Evolutionary conservation across 345 rosid species (phyloP), one percentile per base, ranked within the genome.

Genomic region (Gossypium ekmanianum): DNA sequence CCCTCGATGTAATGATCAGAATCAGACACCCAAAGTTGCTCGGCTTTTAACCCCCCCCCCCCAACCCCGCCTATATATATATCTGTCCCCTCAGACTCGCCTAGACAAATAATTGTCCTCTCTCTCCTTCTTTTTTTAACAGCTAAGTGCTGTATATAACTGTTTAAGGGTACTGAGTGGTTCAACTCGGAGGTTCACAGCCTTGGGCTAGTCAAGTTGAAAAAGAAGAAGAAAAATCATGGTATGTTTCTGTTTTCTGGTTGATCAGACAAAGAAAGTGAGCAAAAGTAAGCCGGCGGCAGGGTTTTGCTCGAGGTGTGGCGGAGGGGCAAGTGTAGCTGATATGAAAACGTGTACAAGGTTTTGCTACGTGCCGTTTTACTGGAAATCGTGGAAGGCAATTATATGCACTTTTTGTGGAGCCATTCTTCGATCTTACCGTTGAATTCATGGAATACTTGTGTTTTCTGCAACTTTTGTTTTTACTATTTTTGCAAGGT

Each of bases 321-420:
- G 99, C 52, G 91, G 90, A 0, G 99, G 98, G 78, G 99, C 98
- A 6, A 91, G 96, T 62, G 96, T 93, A 3, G 99, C 98, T 2
- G 99, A 95, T 82, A 95, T 95, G 93, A 93, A 85, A 68, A 95
- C 97, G 1, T 79, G 88, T 16, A 91, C 96, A 0, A 89, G 93
- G 75, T 90, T 95, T 78, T 91, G 94, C 75, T 83, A 78, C 39
- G 92, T 95, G 3, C 96, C 99, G 2, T 89, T 95, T 41, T 95
- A 91, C 77, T 88, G 93, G 85, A 93, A 87, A 77, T 87, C 92
- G 51, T 95, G 98, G 98, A 89, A 82, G 50, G 99, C 97, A 41
- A 85, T 93, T 55, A 77, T 90, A 2, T 95, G 99, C 78, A 87
- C 92, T 71, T 90, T 89, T 75, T 93, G 99, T 59, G 99, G 96